Percentiles rank a stretch among this genome's conserved stretches.
Evolutionary conservation across 768 basidiomycete species (phyloP).

Genomic region (Leccinum obscurum): DNA sequence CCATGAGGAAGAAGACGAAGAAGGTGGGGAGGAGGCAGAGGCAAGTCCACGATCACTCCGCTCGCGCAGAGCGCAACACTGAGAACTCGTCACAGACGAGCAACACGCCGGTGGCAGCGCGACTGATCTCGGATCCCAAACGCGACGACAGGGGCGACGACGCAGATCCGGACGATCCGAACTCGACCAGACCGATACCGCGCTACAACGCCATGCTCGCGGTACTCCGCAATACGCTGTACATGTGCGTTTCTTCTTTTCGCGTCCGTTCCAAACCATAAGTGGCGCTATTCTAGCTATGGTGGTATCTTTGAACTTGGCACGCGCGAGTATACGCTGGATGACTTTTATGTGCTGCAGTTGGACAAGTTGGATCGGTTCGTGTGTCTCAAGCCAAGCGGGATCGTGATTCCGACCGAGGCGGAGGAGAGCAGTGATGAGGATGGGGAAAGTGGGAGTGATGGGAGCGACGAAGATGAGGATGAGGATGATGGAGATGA

Average conservation of each 20-base stretch:
- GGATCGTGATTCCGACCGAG: slow-evolving; percentile 58
- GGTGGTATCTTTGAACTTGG: slow-evolving; percentile 88
- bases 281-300: slow-evolving; percentile 48
- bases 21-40: slow-evolving; percentile 10
- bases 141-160: slow-evolving; percentile 36
- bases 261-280: not conserved
- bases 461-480: slow-evolving; percentile 51
- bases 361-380: slow-evolving; percentile 85
- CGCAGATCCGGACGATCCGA: slow-evolving; percentile 63
- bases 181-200: slow-evolving; percentile 59
- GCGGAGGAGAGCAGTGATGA: slow-evolving; percentile 64
- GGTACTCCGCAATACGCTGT: slow-evolving; percentile 79
- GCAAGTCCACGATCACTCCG: slow-evolving; percentile 1
- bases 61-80: not conserved
- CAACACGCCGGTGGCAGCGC: not conserved
- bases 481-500: slow-evolving; percentile 47
- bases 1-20: slow-evolving; percentile 16
- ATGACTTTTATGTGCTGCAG: slow-evolving; percentile 80
- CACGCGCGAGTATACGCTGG: slow-evolving; percentile 81
- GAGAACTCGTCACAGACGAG: not conserved
- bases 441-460: slow-evolving; percentile 59
- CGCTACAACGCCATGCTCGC: slow-evolving; percentile 91
- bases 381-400: slow-evolving; percentile 68
- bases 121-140: not conserved
- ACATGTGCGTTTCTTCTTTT: slow-evolving; percentile 55